A percentile compares a stretch with the other conserved stretches of the same genome.
These are phyloP conservation scores for Eutypella sp. DNA, from an alignment of 2,329 filamentous ascomycete genomes.

Conservation along the genomic window DNA sequence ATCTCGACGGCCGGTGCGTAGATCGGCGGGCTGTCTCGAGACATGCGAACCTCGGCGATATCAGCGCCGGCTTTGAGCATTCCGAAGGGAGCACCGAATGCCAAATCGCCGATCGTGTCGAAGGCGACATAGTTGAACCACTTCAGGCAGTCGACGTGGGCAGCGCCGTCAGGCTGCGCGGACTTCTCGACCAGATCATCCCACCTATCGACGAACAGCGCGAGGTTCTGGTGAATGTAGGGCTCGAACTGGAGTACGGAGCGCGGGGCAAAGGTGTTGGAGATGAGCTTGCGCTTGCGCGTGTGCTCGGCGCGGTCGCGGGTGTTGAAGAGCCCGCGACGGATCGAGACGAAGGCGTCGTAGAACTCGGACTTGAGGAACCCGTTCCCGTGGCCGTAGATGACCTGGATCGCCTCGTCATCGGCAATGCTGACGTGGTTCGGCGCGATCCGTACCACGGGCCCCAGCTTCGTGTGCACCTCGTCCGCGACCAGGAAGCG, in stretches of 20 bases:
- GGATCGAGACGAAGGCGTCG: constrained; percentile 85
- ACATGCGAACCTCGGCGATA: constrained; percentile 65
- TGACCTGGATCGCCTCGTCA: constrained; percentile 65
- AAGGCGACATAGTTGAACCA: constrained; percentile 73
- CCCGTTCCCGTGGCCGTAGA: constrained; percentile 78
- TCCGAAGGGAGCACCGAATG: constrained; percentile 74
- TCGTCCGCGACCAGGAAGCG: constrained; percentile 63
- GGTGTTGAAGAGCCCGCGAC: constrained; percentile 84
- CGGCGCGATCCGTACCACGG: constrained; percentile 78
- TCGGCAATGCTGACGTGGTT: constrained; percentile 81
- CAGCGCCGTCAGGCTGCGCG: constrained; percentile 45
- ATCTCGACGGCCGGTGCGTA: constrained; percentile 82
- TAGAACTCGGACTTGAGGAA: constrained; percentile 81
- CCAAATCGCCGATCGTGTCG: constrained; percentile 51
- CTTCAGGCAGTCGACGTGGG: constrained; percentile 65
- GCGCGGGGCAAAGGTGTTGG: constrained; percentile 82
- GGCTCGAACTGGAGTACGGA: constrained; percentile 80
- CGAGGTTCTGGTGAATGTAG: constrained; percentile 77
- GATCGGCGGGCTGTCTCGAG: constrained; percentile 55
- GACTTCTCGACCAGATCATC: constrained; percentile 52
- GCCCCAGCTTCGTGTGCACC: constrained; percentile 69
- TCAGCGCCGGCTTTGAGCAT: constrained; percentile 77
- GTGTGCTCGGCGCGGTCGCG: constrained; percentile 76
- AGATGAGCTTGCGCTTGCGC: constrained; percentile 82
- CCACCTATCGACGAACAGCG: constrained; percentile 68